Evolutionary conservation across 768 basidiomycete genomes (phyloP), one percentile per base, ranked within the genome.

Genomic region (Boletus rubroflammeus): DNA sequence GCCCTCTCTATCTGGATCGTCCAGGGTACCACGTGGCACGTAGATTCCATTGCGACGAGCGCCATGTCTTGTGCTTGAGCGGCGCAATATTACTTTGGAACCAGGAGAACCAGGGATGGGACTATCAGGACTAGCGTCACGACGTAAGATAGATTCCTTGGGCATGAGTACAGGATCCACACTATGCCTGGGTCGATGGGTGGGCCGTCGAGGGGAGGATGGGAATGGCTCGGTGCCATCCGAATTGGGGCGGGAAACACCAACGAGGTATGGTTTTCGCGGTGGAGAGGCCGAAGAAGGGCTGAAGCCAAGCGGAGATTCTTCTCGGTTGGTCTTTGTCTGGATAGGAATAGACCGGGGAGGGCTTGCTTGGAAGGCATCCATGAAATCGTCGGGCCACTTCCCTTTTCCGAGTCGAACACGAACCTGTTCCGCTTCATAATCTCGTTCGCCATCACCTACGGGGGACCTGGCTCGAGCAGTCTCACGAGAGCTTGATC

Each of bases 381-480:
- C 82, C 51, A 90, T 66, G 66, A 90, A 88, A 68, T 90, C 88
- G 69, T 90, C 87, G 0, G 90, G 87, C 87, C 87, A 90, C 68
- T 86, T 89, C 54, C 86, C 88, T 67, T 90, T 88, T 32, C 83
- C 82, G 32, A 90, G 79, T 51, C 83, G 78, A 57, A 89, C 75
- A 41, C 69, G 64, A 32, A 64, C 63, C 59, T 71, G 74, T 51
- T 74, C 67, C 13, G 58, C 52, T 55, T 70, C 60, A 61, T 44
- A 60, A 56, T 56, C 50, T 55, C 60, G 48, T 61, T 62, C 40
- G 56, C 56, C 53, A 54, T 64, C 64, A 49, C 57, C 56, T 59
- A 47, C 35, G 17, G 55, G 51, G 5, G 62, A 53, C 44, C 51
- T 62, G 32, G 59, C 59, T 50, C 55, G 51, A 40, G 68, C 54